Evolutionary conservation across 768 basidiomycete genomes (phyloP).

Genomic region (Scleroderma bovista): DNA sequence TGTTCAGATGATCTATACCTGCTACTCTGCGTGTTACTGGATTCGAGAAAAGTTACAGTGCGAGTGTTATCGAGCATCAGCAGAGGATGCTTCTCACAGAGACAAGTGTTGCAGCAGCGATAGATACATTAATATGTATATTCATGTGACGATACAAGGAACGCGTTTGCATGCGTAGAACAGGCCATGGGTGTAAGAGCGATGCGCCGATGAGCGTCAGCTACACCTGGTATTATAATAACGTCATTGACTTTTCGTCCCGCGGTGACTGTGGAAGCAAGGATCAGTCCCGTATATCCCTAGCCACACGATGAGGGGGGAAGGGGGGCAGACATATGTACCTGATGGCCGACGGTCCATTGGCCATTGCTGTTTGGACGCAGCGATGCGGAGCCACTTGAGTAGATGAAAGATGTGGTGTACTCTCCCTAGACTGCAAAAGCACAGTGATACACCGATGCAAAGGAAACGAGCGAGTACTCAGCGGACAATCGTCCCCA

Average conservation of each 20-base stretch:
- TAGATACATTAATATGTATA: conserved; percentile 2
- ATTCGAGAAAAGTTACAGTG: too few species aligned
- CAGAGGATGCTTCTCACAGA: not conserved
- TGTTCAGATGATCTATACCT: not conserved
- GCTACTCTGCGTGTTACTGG: not conserved
- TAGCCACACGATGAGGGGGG: not conserved
- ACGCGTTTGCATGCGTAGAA: not conserved
- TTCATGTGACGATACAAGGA: not conserved
- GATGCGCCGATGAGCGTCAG: not conserved
- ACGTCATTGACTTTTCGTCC: conserved; percentile 47
- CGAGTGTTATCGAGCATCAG: too few species aligned
- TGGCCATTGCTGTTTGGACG: conserved; percentile 96
- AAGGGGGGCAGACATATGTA: too few species aligned
- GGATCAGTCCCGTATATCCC: not conserved
- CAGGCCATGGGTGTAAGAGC: not conserved
- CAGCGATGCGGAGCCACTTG: conserved; percentile 89
- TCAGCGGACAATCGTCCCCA: conserved; percentile 91
- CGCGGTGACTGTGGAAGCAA: conserved; percentile 39
- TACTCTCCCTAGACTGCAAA: conserved; percentile 97
- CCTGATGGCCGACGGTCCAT: conserved; percentile 96
- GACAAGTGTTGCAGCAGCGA: not conserved
- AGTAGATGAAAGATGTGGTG: conserved; percentile 94
- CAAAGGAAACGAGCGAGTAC: conserved; percentile 38
- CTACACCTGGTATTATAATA: not conserved
- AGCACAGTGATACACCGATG: conserved; percentile 12